Evolutionary conservation across 768 basidiomycete genomes (phyloP).

Genomic region (Auriscalpium orientale): DNA sequence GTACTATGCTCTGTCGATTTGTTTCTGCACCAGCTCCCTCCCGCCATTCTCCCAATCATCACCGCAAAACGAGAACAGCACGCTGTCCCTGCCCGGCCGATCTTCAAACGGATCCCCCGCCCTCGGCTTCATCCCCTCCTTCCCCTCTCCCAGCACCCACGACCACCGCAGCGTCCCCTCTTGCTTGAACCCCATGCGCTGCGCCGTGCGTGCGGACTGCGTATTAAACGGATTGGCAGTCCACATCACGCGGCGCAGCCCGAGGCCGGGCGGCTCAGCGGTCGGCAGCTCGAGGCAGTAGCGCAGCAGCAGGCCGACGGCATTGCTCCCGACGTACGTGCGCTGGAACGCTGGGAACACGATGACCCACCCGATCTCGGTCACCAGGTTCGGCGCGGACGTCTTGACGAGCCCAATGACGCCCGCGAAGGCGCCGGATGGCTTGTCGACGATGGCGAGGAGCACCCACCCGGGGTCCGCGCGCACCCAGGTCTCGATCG

Average conservation of each 20-base stretch:
- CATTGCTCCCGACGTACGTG: slow-evolving; percentile 17
- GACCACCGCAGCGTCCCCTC: slow-evolving; percentile 38
- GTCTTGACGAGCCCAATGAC: slow-evolving; percentile 27
- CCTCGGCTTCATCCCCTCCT: slow-evolving; percentile 7
- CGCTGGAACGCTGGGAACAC: slow-evolving; percentile 8
- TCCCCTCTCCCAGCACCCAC: slow-evolving; percentile 19
- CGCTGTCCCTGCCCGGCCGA: slow-evolving; percentile 38
- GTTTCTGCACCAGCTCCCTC: slow-evolving; percentile 26
- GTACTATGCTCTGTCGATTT: slow-evolving; percentile 19
- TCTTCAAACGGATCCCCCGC: slow-evolving; percentile 21
- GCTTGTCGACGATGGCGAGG: slow-evolving; percentile 36
- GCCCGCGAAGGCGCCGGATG: slow-evolving; percentile 29
- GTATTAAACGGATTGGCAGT: slow-evolving; percentile 29
- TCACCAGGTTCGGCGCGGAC: slow-evolving; percentile 1
- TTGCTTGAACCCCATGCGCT: slow-evolving; percentile 37
- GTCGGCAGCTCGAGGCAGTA: slow-evolving; percentile 25
- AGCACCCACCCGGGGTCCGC: slow-evolving; percentile 16
- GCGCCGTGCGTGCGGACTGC: slow-evolving; percentile 30
- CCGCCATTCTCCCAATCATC: slow-evolving; percentile 50
- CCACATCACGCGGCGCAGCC: slow-evolving; percentile 44
- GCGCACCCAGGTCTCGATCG: slow-evolving; percentile 17
- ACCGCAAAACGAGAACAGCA: slow-evolving; percentile 45
- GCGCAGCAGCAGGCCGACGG: slow-evolving; percentile 32
- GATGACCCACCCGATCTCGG: slow-evolving; percentile 7
- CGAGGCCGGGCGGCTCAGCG: slow-evolving; percentile 24